phyloP scores from a whole-genome alignment of 1,139 yeast genomes.

The Zygosaccharomyces sapae region DNA sequence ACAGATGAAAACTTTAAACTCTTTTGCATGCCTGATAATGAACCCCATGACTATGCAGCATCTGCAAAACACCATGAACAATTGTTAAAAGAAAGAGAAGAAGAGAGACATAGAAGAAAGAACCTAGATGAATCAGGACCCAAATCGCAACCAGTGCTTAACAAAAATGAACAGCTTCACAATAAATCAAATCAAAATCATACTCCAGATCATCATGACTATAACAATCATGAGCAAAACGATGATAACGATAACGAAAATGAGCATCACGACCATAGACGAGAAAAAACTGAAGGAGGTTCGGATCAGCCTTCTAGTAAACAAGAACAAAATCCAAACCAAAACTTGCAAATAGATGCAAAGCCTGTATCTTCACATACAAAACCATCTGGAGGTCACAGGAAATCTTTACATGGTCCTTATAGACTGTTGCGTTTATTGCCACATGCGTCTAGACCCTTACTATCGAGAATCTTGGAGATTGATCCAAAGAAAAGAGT shows the following conservation, averaged over 20 bases:
- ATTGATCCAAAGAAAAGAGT: conserved; percentile 69
- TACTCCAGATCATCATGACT: neutral
- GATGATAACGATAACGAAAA: conserved; percentile 6
- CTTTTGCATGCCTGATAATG: conserved; percentile 44
- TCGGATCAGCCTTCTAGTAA: conserved; percentile 5
- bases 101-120: conserved; percentile 21
- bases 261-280: conserved; percentile 1
- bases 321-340: neutral
- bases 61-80: conserved; percentile 48
- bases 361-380: conserved; percentile 19
- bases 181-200: neutral
- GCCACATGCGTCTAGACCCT: conserved; percentile 80
- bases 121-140: conserved; percentile 9
- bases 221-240: conserved; percentile 2
- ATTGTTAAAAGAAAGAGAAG: conserved; percentile 35
- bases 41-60: conserved; percentile 42
- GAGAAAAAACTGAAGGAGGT: neutral
- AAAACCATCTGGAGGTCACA: conserved; percentile 19
- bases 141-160: neutral
- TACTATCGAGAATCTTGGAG: conserved; percentile 68
- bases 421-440: conserved; percentile 80
- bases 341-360: conserved; percentile 6
- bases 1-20: conserved; percentile 83
- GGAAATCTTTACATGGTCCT: conserved; percentile 58
- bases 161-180: conserved; percentile 6